phyloP scores from a whole-genome alignment of 1,284 basidiomycete species.

The Mrakiaceae sp. region DNA sequence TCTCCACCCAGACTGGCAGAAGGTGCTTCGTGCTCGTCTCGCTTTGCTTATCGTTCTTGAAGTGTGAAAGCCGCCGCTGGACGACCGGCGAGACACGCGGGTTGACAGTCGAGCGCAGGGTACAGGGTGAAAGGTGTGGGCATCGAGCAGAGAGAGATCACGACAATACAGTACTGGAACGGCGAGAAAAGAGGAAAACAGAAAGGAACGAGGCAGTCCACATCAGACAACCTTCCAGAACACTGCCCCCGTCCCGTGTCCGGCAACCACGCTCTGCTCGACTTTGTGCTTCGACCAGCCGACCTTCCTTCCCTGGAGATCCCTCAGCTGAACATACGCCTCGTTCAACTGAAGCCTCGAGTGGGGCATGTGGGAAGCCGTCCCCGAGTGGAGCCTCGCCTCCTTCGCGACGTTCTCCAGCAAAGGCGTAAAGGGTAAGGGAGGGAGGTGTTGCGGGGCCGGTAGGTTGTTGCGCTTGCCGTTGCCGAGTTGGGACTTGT shows the following conservation, averaged over 20 bases:
- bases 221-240: slow-evolving; percentile 55
- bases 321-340: slow-evolving; percentile 43
- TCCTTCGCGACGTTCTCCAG: slow-evolving; percentile 19
- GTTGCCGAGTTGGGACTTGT: slow-evolving; percentile 73
- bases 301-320: slow-evolving; percentile 52
- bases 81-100: too few species aligned
- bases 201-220: neutral
- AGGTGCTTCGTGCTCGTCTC: too few species aligned
- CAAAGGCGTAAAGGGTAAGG: slow-evolving; percentile 40
- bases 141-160: neutral
- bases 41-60: too few species aligned
- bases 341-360: slow-evolving; percentile 35
- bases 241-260: slow-evolving; percentile 48
- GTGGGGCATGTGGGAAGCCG: slow-evolving; percentile 34
- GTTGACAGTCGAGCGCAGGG: too few species aligned
- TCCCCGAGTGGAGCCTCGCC: slow-evolving; percentile 13
- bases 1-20: too few species aligned
- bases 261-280: slow-evolving; percentile 52
- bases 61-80: too few species aligned
- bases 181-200: neutral
- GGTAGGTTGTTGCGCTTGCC: slow-evolving; percentile 66
- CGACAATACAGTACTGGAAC: neutral
- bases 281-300: slow-evolving; percentile 31
- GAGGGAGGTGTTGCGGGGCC: slow-evolving; percentile 48
- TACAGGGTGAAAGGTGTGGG: too few species aligned